Evolutionary conservation across 2,329 filamentous ascomycete species (phyloP), one percentile per base, ranked within the genome.

Genomic region (Metarhizium rileyi): DNA sequence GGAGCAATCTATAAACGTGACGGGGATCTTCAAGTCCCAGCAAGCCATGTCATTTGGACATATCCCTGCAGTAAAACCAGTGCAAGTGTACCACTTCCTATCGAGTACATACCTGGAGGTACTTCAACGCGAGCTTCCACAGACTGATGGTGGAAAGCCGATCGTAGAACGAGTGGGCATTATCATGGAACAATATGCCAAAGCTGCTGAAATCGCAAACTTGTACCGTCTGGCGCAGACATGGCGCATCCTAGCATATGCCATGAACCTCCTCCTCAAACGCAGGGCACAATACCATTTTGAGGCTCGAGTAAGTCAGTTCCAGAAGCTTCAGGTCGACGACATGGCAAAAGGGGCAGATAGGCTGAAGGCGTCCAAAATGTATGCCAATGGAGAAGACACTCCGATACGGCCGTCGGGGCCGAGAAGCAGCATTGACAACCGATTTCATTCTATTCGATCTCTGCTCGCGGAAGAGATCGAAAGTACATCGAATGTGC

Each of bases 1-100:
- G 5, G 80, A 83, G 22, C 74, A 81, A 52, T 75, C 77, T 1
- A 72, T 84, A 46, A 75, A 73, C 47, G 64, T 79, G 4, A 80
- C 79, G 0, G 78, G 77, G 0, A 62, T 70, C 3, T 84, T 78
- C 62, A 77, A 72, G 52, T 70, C 77, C 0, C 79, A 80, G 54
- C 81, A 84, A 57, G 70, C 78, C 16, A 83, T 84, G 78, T 77
- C 79, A 0, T 74, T 81, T 38, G 80, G 80, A 0, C 76, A 70
- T 54, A 64, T 78, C 2, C 80, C 80, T 1, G 70, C 76, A 2
- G 69, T 74, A 2, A 67, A 70, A 5, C 73, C 72, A n/a, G 67
- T 71, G 0, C 64, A 72, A 9, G 62, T 76, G 0, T 83, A 83
- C 55, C 71, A 76, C 48, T 79, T 78, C 53, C 70, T 84, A 2